Percentiles rank a stretch among this genome's conserved stretches.
Evolutionary conservation across 306 rosid genomes (phyloP).

Genomic region (Comarum palustre): DNA sequence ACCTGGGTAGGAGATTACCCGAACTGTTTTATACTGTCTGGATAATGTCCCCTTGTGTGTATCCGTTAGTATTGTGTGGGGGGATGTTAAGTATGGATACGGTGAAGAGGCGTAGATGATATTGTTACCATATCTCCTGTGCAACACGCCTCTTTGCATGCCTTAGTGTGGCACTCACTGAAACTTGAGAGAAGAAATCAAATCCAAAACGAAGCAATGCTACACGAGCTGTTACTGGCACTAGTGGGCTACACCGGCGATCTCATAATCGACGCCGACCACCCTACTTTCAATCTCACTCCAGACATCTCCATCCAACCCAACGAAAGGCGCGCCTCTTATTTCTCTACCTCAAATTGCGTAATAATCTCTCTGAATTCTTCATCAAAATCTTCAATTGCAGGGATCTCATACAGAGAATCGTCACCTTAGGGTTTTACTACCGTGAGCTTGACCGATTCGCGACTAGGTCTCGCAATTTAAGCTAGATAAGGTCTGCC

Average conservation of each 20-base stretch:
- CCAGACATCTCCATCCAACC: constrained; percentile 81
- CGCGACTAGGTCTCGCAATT: constrained; percentile 70
- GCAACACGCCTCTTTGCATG: no score
- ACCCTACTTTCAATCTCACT: constrained; percentile 75
- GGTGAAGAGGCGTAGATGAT: no score
- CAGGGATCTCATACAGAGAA: constrained; percentile 89
- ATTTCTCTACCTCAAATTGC: not conserved
- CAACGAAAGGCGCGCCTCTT: constrained; percentile 59
- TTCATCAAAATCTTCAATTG: constrained; percentile 1
- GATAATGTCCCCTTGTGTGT: no score
- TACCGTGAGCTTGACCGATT: constrained; percentile 87
- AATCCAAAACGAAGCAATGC: constrained; percentile 42
- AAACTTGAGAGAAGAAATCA: no score
- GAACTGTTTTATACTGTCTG: no score
- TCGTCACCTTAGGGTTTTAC: constrained; percentile 77
- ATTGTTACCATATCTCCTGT: no score
- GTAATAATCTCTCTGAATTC: not conserved
- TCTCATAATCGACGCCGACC: constrained; percentile 63
- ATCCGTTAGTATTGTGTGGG: no score
- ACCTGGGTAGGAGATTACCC: no score
- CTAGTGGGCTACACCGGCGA: constrained; percentile 93
- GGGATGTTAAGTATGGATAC: no score
- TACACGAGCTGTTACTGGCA: constrained; percentile 86
- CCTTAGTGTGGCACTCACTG: no score
- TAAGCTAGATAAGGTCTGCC: constrained; percentile 82